phyloP scores from a whole-genome alignment of 169 alveolate species.

The Plasmodium fragile region DNA sequence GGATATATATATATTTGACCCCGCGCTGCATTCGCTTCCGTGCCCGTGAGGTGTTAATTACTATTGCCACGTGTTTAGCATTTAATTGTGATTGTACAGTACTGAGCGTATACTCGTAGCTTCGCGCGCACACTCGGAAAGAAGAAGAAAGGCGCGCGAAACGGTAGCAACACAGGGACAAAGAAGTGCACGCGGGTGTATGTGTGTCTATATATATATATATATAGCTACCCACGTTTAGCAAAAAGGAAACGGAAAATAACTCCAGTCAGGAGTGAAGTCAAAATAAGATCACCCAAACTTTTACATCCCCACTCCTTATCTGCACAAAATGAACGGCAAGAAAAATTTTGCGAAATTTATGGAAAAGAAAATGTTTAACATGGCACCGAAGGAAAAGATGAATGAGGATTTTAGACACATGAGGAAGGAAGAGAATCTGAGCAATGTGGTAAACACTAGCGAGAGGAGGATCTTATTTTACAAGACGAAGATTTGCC shows the following conservation, averaged over 20 bases:
- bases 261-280: not conserved
- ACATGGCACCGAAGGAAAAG: slow-evolving; percentile 11
- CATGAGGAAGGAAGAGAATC: slow-evolving; percentile 25
- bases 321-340: not conserved
- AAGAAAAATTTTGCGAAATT: slow-evolving; percentile 9
- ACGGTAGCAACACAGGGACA: not conserved
- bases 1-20: not conserved
- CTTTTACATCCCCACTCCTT: not conserved
- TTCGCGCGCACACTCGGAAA: not conserved
- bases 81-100: not conserved
- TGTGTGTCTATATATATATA: too few relatives aligned
- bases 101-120: not conserved
- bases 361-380: slow-evolving; percentile 1
- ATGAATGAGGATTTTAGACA: slow-evolving; percentile 23
- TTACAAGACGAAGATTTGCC: slow-evolving; percentile 81
- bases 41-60: not conserved
- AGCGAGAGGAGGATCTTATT: slow-evolving; percentile 71
- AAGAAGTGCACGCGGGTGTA: not conserved
- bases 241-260: not conserved
- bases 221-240: not conserved
- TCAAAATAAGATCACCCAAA: not conserved
- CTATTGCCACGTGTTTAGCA: not conserved
- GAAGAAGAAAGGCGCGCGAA: not conserved
- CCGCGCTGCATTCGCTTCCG: not conserved
- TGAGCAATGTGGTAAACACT: slow-evolving; percentile 54